Evolutionary conservation across 2,329 filamentous ascomycete genomes (phyloP).

Genomic region (Sarocladium brachiariae): DNA sequence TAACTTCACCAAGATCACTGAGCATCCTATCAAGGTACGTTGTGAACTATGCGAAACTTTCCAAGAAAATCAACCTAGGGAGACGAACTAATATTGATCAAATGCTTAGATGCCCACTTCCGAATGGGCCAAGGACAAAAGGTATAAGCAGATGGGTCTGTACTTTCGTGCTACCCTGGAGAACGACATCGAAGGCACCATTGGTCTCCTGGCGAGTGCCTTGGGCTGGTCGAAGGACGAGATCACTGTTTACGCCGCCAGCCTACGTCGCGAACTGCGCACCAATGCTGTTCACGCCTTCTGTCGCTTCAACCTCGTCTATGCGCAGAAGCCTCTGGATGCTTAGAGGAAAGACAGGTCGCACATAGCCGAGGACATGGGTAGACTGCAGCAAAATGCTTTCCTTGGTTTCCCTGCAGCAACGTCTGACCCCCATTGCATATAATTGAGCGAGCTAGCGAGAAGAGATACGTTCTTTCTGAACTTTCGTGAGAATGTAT

Average conservation of each 20-base stretch:
- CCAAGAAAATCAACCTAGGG: too few species aligned
- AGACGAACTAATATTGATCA: too few species aligned
- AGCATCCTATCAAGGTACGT: slow-evolving; percentile 26
- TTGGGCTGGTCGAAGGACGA: slow-evolving; percentile 24
- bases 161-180: slow-evolving; percentile 20
- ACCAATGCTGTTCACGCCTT: slow-evolving; percentile 17
- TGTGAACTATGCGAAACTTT: too few species aligned
- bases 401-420: too few species aligned
- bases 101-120: not conserved
- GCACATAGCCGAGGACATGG: too few species aligned
- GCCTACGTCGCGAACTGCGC: slow-evolving; percentile 22
- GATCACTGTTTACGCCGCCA: slow-evolving; percentile 23
- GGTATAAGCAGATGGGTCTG: slow-evolving; percentile 14
- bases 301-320: slow-evolving; percentile 19
- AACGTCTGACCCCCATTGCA: too few species aligned
- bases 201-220: slow-evolving; percentile 17
- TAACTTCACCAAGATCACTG: slow-evolving; percentile 28
- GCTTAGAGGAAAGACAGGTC: not conserved
- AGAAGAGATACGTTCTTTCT: too few species aligned
- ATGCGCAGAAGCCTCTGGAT: slow-evolving; percentile 17
- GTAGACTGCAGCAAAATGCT: too few species aligned
- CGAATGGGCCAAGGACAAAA: not conserved
- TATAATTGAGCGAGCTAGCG: too few species aligned
- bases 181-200: slow-evolving; percentile 24
- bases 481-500: too few species aligned